Conservation (phyloP, 2,329 filamentous ascomycete species). For the Didymella arachidicola region DNA sequence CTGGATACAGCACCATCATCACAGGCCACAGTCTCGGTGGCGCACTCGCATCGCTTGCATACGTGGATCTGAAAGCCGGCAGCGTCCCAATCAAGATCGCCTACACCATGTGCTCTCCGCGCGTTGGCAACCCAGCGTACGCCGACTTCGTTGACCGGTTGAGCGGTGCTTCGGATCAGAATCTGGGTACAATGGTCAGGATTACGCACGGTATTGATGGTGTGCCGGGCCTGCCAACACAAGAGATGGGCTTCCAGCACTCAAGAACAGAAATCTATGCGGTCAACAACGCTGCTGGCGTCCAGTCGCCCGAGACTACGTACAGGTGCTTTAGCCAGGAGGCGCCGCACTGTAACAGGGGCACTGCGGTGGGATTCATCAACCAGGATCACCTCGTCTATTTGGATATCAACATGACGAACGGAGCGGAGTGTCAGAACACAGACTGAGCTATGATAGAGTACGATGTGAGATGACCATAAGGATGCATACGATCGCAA, state of each 20-base stretch:
- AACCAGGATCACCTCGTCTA: slow-evolving; percentile 26
- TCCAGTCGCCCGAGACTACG: slow-evolving; percentile 20
- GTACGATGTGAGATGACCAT: not conserved
- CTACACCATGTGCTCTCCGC: slow-evolving; percentile 62
- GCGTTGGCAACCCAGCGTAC: slow-evolving; percentile 66
- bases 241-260: slow-evolving; percentile 67
- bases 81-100: slow-evolving; percentile 11
- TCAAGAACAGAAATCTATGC: slow-evolving; percentile 70
- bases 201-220: slow-evolving; percentile 72
- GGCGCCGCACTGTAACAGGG: slow-evolving; percentile 24
- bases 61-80: slow-evolving; percentile 23
- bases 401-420: slow-evolving; percentile 22
- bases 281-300: slow-evolving; percentile 14
- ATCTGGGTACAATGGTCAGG: slow-evolving; percentile 63
- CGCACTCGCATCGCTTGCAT: slow-evolving; percentile 66
- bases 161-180: slow-evolving; percentile 52
- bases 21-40: slow-evolving; percentile 74
- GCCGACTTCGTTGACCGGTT: slow-evolving; percentile 57
- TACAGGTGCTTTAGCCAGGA: slow-evolving; percentile 29
- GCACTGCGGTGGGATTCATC: slow-evolving; percentile 17
- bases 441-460: not conserved
- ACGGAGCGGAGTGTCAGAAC: slow-evolving; percentile 9
- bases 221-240: slow-evolving; percentile 70
- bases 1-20: slow-evolving; percentile 60
- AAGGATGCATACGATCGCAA: not conserved